Evolutionary conservation across 208 protist genomes (phyloP), one percentile per base, ranked within the genome.

Genomic region (Acanthamoeba healyi): DNA sequence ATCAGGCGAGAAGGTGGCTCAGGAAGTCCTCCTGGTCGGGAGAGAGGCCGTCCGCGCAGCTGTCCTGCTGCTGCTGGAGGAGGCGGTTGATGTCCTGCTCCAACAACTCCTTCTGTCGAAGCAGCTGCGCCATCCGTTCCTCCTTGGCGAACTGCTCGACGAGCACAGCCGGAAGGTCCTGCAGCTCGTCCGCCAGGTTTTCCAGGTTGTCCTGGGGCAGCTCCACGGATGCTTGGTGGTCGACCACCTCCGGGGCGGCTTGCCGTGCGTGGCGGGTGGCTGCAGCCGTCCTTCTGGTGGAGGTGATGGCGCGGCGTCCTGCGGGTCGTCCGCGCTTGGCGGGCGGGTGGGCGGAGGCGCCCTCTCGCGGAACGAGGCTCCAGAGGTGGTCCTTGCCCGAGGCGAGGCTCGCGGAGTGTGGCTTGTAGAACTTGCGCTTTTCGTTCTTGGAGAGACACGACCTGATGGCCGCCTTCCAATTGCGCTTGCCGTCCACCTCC

Each of bases 361-460:
- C 22, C 3, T 72, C 29, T 22, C 29, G 34, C 0, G 36, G 19
- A 3, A 29, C 38, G 36, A 77, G 38, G 17, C 36, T 46, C 67
- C 67, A 77, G 32, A 77, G 1, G 49, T 88, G 79, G 36, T 88
- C 49, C 42, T 87, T 63, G 79, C 40, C 70, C 70, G 51, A 87
- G 32, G 67, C 32, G 38, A 74, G 36, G 0, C 29, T 67, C n/a
- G 6, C 29, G 58, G 24, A 65, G 63, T 74, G 12, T 40, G 36
- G 40, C 72, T 82, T 82, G 72, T 82, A 49, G 72, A 82, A 82
- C n/a, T 61, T 49, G 44, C 32, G 32, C 77, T 86, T 86, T 38
- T 86, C 77, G 49, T 86, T 86, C 77, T 86, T 86, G n/a, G 77
- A 86, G 40, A 86, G 77, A 29, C 77, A 86, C 15, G 44, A 61